Evolutionary conservation across 441 rosid genomes (phyloP), one percentile per base, ranked within the genome.

Genomic region (Breynia disticha): DNA sequence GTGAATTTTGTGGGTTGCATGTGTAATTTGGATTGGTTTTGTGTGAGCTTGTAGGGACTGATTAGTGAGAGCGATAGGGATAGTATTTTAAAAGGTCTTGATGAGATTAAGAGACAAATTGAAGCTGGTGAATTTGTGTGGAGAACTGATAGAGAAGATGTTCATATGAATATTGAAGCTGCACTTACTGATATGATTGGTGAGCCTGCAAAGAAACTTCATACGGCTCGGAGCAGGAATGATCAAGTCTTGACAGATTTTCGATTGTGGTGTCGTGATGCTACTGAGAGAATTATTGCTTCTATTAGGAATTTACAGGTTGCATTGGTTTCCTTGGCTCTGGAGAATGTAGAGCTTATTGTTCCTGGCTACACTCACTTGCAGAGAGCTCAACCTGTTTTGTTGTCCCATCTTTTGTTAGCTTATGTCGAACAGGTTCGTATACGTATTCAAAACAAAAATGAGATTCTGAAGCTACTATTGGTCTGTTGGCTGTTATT

Each of bases 131-230:
- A 79, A 16, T 91, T 91, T 59, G 72, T 68, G 53, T 91, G 98
- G 98, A 88, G 95, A 73, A 80, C 85, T 48, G 97, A 93, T 61
- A 52, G 95, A 67, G 98, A 93, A 68, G 95, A 93, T 68, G 98
- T 93, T 19, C 98, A 86, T 61, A 88, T 91, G 98, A 91, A 91
- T 76, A 88, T 91, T 57, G 97, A 91, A 70, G 98, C 95, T 20
- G 82, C 95, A 0, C 82, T 88, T 17, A 91, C 86, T 54, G 97
- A 91, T 78, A 48, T 86, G 65, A 83, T 91, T 48, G 98, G 97
- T 12, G 98, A 88, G 41, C 95, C 97, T 50, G 95, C 98, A 2
- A 91, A 91, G 78, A 91, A 86, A 59, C 95, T 91, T 18, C 97
- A 91, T 67, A 88, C 95, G 1, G 95, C 97, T 53, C 63, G 97